A percentile compares a stretch with the other conserved stretches of the same genome.
Evolutionary conservation across 495 filamentous ascomycete genomes (phyloP).

Genomic region (Terfezia boudieri): DNA sequence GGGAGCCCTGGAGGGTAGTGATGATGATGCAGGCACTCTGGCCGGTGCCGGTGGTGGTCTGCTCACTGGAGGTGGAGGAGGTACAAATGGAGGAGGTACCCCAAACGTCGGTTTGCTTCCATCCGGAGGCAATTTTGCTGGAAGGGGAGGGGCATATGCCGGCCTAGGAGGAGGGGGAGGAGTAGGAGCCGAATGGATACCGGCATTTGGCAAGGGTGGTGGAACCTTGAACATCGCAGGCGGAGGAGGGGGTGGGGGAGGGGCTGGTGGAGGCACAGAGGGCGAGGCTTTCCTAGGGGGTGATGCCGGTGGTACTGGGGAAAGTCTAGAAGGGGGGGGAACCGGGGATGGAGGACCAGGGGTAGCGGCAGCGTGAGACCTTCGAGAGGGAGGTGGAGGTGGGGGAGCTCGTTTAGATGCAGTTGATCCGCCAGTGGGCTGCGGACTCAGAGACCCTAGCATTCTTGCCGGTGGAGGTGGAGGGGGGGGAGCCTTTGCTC

Average conservation of each 20-base stretch:
- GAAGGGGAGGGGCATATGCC: constrained; percentile 51
- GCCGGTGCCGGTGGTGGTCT: constrained; percentile 42
- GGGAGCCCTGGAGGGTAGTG: constrained; percentile 10
- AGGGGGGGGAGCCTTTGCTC: constrained; percentile 33
- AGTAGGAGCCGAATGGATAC: constrained; percentile 41
- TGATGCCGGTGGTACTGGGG: constrained; percentile 23
- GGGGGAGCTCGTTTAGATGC: constrained; percentile 49
- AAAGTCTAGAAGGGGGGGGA: constrained; percentile 35
- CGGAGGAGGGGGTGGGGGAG: constrained; percentile 27
- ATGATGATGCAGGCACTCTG: constrained; percentile 24
- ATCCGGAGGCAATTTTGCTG: constrained; percentile 67
- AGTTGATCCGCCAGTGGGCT: constrained; percentile 40
- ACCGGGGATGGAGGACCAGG: constrained; percentile 21
- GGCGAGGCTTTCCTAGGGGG: not conserved
- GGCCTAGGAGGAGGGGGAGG: constrained; percentile 36
- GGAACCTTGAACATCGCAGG: constrained; percentile 53
- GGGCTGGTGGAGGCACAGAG: constrained; percentile 2
- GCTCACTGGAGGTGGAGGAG: constrained; percentile 34
- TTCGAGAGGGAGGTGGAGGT: constrained; percentile 63
- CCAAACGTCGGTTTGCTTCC: constrained; percentile 39
- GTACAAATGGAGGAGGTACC: constrained; percentile 59
- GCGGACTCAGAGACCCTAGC: constrained; percentile 35
- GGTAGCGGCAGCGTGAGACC: constrained; percentile 26
- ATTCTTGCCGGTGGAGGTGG: constrained; percentile 27
- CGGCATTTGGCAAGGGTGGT: constrained; percentile 67